A percentile compares a stretch with the other conserved stretches of the same genome.
phyloP scores from a whole-genome alignment of 106 monocot genomes.

The Chionographis japonica region DNA sequence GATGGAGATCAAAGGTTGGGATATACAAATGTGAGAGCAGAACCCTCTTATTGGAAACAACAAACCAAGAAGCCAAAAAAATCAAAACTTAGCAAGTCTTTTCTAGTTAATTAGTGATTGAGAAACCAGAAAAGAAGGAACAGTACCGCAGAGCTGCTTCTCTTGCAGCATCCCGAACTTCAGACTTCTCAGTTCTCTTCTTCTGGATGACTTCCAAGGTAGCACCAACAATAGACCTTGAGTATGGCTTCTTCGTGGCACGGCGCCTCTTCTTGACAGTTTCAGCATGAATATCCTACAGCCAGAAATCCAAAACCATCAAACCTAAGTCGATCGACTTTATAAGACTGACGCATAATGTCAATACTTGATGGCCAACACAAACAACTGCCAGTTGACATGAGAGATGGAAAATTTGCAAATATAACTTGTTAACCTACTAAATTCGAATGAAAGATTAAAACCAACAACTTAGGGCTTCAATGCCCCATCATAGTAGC shows the following conservation, averaged over 20 bases:
- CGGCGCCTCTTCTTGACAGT: constrained; percentile 68
- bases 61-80: background rate
- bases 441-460: too few relatives aligned
- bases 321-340: background rate
- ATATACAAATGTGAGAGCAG: background rate
- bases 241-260: constrained; percentile 81
- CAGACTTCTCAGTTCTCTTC: constrained; percentile 84
- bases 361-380: too few relatives aligned
- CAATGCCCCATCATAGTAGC: too few relatives aligned
- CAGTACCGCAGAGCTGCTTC: constrained; percentile 80
- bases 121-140: background rate
- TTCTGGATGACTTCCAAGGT: constrained; percentile 88
- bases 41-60: background rate
- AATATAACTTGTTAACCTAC: too few relatives aligned
- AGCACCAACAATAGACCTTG: constrained; percentile 82
- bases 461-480: too few relatives aligned
- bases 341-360: too few relatives aligned
- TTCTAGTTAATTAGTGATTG: too few relatives aligned
- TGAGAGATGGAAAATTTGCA: too few relatives aligned
- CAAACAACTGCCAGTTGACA: too few relatives aligned
- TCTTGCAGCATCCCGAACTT: constrained; percentile 85
- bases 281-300: constrained; percentile 80
- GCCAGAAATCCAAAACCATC: background rate
- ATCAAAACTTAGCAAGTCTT: too few relatives aligned
- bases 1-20: too few relatives aligned